phyloP scores from a whole-genome alignment of 306 rosid genomes.

The Ormosia emarginata region DNA sequence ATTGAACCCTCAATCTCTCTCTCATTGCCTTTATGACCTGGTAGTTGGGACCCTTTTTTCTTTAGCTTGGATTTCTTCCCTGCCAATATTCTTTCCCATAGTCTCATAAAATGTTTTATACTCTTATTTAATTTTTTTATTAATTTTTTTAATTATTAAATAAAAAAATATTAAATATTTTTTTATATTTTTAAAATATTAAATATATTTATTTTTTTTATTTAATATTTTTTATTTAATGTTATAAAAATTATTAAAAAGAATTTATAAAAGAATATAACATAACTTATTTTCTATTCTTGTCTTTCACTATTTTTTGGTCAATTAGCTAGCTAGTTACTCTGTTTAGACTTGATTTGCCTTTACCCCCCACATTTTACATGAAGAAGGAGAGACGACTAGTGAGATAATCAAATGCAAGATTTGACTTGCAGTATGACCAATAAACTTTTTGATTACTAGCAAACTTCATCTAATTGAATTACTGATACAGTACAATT shows the following conservation, averaged over 20 bases:
- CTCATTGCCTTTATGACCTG: slow-evolving; percentile 40
- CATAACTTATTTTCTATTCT: slow-evolving; percentile 1
- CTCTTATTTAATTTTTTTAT: too few relatives aligned
- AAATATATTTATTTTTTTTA: too few relatives aligned
- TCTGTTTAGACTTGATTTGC: neutral
- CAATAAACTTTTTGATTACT: neutral
- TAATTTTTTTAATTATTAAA: too few relatives aligned
- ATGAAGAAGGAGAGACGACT: neutral
- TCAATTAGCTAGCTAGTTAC: neutral
- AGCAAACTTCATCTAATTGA: slow-evolving; percentile 23
- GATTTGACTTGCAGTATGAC: neutral
- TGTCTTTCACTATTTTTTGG: neutral
- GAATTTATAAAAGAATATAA: too few relatives aligned
- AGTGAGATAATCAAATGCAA: neutral
- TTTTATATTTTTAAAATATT: too few relatives aligned
- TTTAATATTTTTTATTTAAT: too few relatives aligned
- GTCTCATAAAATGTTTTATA: too few relatives aligned
- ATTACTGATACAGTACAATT: slow-evolving; percentile 20
- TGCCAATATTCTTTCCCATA: neutral
- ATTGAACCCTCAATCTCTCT: slow-evolving; percentile 39
- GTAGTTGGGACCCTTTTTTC: slow-evolving; percentile 33
- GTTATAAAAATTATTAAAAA: too few relatives aligned
- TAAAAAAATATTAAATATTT: too few relatives aligned
- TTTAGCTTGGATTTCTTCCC: neutral
- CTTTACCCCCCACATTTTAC: neutral